Base-by-base conservation (phyloP, 192 early-diverging fungal species). In the Mortierella antarctica region DNA sequence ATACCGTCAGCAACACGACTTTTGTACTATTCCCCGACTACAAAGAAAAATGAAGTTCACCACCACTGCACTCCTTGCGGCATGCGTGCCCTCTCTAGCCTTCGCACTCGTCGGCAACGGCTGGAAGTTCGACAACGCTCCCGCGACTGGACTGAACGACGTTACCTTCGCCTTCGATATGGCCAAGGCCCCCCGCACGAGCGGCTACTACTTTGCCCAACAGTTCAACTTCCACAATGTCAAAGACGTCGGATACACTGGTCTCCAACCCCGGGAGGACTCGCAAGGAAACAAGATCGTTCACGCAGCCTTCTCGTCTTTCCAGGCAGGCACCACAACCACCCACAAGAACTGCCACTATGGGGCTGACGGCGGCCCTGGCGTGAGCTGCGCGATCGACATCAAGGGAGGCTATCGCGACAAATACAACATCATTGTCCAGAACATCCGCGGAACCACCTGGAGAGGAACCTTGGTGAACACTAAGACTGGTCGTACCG, bases 121-220 rank as follows among this genome's bases (percentile, higher is more conserved):
- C 15, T 71, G 70, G 70, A 31, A 7, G 23, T 62, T 71, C 47
- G 8, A 6, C 51, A 56, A 48, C 23, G 46, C 18, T 40, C 70
- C 60, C 42, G 13, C 40, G 0, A 41, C 46, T 21, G 70, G 70
- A 13, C 53, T 71, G 70, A 64, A 50, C 14, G 60, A 71, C 53
- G 47, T 71, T 61, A 71, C 70, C 46, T 71, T 71, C 44, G 60
- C 60, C 41, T 63, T 71, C 70, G 56, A 71, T 23, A 71, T 71
- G 47, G 70, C 70, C 61, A 71, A 62, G 2, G 70, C 70, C 7
- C 59, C 70, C 21, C 70, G 63, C 70, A 62, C 62, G 70, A 54
- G 49, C 45, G 70, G 70, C 46, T 71, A 46, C 61, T 63, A 63
- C 51, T 71, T 71, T 53, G 60, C 70, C 2, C 70, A 71, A 45